Evolutionary conservation across 192 early-diverging fungal genomes (phyloP), one percentile per base, ranked within the genome.

Genomic region (Entomortierella parvispora): DNA sequence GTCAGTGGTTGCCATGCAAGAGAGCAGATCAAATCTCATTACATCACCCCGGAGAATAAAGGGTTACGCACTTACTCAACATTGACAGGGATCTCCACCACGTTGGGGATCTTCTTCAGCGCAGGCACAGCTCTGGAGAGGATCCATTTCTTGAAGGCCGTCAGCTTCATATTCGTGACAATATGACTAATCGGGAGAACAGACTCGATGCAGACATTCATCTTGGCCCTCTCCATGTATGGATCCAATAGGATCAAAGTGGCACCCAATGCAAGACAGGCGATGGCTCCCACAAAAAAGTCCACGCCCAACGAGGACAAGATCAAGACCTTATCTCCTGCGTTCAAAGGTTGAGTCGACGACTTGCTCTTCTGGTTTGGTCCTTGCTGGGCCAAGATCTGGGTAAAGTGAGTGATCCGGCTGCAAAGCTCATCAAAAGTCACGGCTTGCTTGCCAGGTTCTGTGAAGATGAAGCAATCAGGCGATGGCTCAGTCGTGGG

Each of bases 221-320:
- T 77, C 56, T 77, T 77, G 23, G 74, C 74, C n/a, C 74, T 61
- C 22, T 77, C 74, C 74, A 77, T 77, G 61, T 63, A 77, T 4
- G 74, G 74, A 29, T 77, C 74, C 42, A 77, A 28, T 45, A 77
- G 55, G 33, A 77, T 52, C 43, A 77, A 47, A 14, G 74, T 77
- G 9, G 74, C 74, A 1, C 74, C 74, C 34, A 77, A 31, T 1
- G 74, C 48, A 46, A 77, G n/a, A 54, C 58, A 62, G 11, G 74
- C 74, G 26, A 77, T 77, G 11, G 74, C 68, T 23, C 74, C 74
- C 18, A 77, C 74, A 48, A 77, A 77, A 42, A 77, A 77, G 25
- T 77, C 74, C 29, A 77, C 74, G 2, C 74, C 74, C 12, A 77
- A 51, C 4, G 74, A 77, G 1, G 74, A 77, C 26, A 77, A 37